Evolutionary conservation across 2,329 filamentous ascomycete genomes (phyloP), one percentile per base, ranked within the genome.

Genomic region (Pyrenophora tritici-repentis): DNA sequence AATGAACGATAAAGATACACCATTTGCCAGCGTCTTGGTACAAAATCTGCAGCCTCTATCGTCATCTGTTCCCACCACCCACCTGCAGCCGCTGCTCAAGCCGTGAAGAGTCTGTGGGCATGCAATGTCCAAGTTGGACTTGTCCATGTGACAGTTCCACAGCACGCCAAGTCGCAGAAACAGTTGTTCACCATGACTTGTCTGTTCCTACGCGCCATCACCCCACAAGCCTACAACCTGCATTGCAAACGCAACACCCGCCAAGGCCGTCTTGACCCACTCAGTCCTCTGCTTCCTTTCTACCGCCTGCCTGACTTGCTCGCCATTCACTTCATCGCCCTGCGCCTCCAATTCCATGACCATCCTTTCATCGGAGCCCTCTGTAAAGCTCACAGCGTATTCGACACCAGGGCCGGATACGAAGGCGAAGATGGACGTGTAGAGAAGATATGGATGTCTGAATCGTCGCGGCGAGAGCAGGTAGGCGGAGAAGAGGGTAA

Each of bases 371-470:
- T 65, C 57, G 24, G 54, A 53, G 8, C 63, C 65, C 26, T 60
- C 58, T 31, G 50, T 50, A 44, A 56, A 55, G 6, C 59, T 64
- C 46, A 73, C 58, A 17, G 73, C 67, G 42, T 63, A 69, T 44
- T 76, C 75, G 45, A 77, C 61, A 32, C 65, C 73, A 2, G 73
- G 55, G 12, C 78, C 75, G 1, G 78, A 77, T 10, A 63, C 47
- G 33, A 81, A 78, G 36, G 86, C 83, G 50, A 91, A 81, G 20
- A 91, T 75, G 2, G 86, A 86, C 12, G 90, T 91, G 85, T 94
- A 97, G 52, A 97, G 75, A 20, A 97, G 85, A 72, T 96, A 97
- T 0, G 93, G 93, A 72, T 97, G 93, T 70, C 88, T 86, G 62
- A 84, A 81, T 48, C 86, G 83, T 20, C 84, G 81, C 0, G 91